phyloP scores from a whole-genome alignment of 306 rosid species.

The Dryas alaskensis region DNA sequence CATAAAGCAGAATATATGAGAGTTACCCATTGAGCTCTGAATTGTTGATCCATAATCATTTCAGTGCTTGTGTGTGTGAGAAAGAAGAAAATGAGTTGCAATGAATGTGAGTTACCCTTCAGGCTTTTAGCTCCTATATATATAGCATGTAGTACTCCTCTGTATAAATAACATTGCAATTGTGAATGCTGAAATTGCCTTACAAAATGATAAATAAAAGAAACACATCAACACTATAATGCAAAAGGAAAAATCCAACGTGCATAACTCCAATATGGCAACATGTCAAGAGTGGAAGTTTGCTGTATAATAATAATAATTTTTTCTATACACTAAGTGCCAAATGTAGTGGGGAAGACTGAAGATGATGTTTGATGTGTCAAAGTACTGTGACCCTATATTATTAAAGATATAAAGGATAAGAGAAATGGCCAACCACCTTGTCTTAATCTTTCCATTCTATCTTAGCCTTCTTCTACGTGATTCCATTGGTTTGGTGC shows the following conservation, averaged over 20 bases:
- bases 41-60: no score
- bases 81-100: neutral
- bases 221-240: neutral
- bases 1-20: neutral
- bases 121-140: neutral
- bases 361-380: slow-evolving; percentile 15
- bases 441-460: slow-evolving; percentile 23
- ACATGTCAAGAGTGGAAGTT: neutral
- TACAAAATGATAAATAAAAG: neutral
- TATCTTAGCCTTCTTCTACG: neutral
- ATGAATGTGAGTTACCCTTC: neutral
- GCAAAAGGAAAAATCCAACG: neutral
- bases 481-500: slow-evolving; percentile 13
- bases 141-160: no score
- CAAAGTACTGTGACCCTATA: neutral
- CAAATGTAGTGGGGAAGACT: slow-evolving; percentile 13
- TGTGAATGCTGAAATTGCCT: neutral
- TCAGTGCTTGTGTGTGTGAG: neutral
- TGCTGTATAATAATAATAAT: neutral
- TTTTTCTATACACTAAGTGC: neutral
- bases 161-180: neutral
- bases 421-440: slow-evolving; percentile 30
- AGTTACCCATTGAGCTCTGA: neutral
- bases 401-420: slow-evolving; percentile 9
- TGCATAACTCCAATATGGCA: neutral